phyloP scores from a whole-genome alignment of 257 asterid genomes.

The Solanum medicagineum region DNA sequence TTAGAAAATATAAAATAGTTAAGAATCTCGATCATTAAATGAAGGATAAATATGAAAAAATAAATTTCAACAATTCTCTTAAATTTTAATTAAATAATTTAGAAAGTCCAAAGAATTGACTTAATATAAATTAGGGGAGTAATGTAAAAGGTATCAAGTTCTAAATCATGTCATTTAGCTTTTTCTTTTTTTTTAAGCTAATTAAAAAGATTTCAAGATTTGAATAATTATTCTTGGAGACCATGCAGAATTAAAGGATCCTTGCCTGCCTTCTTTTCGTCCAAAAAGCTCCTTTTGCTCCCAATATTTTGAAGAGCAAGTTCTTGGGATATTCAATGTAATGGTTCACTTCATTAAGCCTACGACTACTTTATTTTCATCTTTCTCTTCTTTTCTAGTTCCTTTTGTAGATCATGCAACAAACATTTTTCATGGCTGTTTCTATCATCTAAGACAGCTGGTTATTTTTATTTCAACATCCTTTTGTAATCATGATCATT shows the following conservation, averaged over 20 bases:
- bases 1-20: too few relatives aligned
- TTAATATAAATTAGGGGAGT: neutral
- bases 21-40: neutral
- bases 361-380: neutral
- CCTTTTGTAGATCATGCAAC: slow-evolving; percentile 9
- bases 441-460: slow-evolving; percentile 1
- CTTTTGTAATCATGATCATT: neutral
- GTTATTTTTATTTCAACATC: neutral
- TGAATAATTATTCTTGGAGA: slow-evolving; percentile 64
- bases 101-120: neutral
- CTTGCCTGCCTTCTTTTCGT: slow-evolving; percentile 23
- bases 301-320: slow-evolving; percentile 16
- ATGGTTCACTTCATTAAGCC: neutral
- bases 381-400: neutral
- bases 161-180: neutral
- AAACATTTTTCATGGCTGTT: neutral
- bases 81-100: neutral
- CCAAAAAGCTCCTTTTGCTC: slow-evolving; percentile 32
- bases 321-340: slow-evolving; percentile 19
- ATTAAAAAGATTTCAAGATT: slow-evolving; percentile 35
- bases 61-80: neutral
- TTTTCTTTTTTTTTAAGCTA: neutral
- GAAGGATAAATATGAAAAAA: too few relatives aligned
- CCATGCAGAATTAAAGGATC: slow-evolving; percentile 53
- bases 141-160: neutral